These are phyloP conservation scores for Pelargonium citronellum DNA, from an alignment of 441 rosid genomes.

Conservation along the genomic window DNA sequence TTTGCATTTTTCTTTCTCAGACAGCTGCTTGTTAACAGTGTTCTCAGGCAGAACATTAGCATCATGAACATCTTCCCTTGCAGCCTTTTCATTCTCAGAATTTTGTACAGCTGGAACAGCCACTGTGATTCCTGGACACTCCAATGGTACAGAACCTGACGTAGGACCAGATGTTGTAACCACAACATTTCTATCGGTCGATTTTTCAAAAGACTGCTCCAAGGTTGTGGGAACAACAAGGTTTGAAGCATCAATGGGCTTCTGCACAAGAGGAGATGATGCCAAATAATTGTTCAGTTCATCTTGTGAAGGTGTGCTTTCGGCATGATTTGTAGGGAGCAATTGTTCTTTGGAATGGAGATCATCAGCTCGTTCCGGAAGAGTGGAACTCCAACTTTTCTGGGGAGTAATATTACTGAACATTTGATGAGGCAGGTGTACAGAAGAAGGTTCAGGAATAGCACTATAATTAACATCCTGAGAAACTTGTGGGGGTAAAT, in stretches of 20 bases:
- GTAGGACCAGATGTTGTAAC: constrained; percentile 21
- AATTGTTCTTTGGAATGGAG: constrained; percentile 36
- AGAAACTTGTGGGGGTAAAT: constrained; percentile 36
- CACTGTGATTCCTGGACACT: constrained; percentile 23
- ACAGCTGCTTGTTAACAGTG: constrained; percentile 26
- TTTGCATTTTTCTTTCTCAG: constrained; percentile 32
- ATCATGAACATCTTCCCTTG: constrained; percentile 21
- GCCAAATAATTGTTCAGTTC: constrained; percentile 25
- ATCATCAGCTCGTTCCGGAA: constrained; percentile 34
- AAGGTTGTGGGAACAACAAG: constrained; percentile 20
- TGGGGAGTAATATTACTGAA: constrained; percentile 38
- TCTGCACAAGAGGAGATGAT: constrained; percentile 31
- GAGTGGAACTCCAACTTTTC: constrained; percentile 33
- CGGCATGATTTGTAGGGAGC: constrained; percentile 28
- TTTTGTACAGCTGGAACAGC: constrained; percentile 22
- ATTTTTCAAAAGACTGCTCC: constrained; percentile 33
- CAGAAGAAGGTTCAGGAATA: constrained; percentile 38
- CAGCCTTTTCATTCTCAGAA: constrained; percentile 31
- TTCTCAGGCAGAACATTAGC: constrained; percentile 28
- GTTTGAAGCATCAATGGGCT: constrained; percentile 31
- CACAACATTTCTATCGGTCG: constrained; percentile 23
- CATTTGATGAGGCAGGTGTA: constrained; percentile 54
- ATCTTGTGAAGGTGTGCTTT: constrained; percentile 35
- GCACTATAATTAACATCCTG: constrained; percentile 35
- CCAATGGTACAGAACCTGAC: constrained; percentile 22